Base-by-base conservation (phyloP, 805 yeast species). In the Kluyveromyces dobzhanskii region DNA sequence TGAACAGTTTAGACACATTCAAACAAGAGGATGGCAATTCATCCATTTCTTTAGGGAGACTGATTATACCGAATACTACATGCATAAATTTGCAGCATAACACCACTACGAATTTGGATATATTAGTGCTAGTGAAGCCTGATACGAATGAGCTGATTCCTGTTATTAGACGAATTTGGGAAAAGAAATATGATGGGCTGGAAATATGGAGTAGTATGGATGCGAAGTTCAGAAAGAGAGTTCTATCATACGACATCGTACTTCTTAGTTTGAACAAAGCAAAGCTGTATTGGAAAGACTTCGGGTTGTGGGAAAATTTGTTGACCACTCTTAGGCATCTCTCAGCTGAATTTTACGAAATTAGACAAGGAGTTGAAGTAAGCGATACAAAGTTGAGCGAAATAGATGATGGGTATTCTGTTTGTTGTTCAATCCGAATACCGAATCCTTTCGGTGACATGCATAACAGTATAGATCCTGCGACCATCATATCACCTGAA, bases 401-500 rank as follows among this genome's bases (percentile, higher is more conserved):
- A 16, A 42, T 40, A 4, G 40, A 36, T 2, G 46, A 46, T 3
- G 59, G 54, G 2, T 55, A 62, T 35, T 46, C 50, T 7, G 44
- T 62, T 16, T 45, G 47, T 17, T 45, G 55, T 26, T 39, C 37
- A 3, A 28, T 46, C 17, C 37, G 46, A 4, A 16, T 53, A 3
- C 54, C 59, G 16, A 49, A 55, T 26, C 54, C 52, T 10, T 35
- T 58, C 8, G 33, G 42, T 3, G 29, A 37, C n/a, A 32, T 27
- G 27, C 40, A 41, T 35, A 45, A 35, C 4, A 51, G 44, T 42
- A 40, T 48, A 37, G 49, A 17, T 4, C 46, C 54, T 1, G 18
- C 38, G 13, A 13, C 35, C 19, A 12, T 37, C 2, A 17, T 45
- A 12, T 42, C 69, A 4, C 74, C 75, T 9, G 32, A 42, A 7